Conservation (phyloP, 768 basidiomycete species). For the Rhodotorula kratochvilovae region DNA sequence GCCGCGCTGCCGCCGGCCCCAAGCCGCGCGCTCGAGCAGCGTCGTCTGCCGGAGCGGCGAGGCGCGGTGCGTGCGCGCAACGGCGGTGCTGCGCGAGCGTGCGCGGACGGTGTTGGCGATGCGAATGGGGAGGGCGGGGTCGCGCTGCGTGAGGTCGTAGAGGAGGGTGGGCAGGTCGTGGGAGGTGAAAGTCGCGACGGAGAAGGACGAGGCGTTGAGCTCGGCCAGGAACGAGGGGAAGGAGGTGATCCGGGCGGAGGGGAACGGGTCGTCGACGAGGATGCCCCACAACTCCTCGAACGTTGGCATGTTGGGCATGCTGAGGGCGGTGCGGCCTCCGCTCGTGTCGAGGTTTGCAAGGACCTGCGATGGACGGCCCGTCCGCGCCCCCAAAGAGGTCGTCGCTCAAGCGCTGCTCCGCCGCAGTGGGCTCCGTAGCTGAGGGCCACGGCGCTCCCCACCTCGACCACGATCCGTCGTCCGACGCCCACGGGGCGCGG, state of each 20-base stretch:
- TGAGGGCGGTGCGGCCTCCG: too few species aligned
- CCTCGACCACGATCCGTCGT: too few species aligned
- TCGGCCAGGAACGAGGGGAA: conserved; percentile 9
- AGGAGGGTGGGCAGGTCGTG: conserved; percentile 1
- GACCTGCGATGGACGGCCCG: not conserved
- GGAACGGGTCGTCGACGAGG: conserved; percentile 7
- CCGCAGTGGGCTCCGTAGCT: not conserved
- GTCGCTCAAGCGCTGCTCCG: not conserved
- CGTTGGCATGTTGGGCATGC: not conserved
- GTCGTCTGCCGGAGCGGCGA: too few species aligned
- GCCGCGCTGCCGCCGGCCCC: too few species aligned
- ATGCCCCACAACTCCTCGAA: conserved; percentile 16
- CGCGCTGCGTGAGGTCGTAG: conserved; percentile 6
- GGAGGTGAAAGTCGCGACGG: not conserved
- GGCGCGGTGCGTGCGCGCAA: too few species aligned
- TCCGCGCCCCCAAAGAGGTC: conserved; percentile 16
- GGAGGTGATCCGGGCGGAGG: not conserved
- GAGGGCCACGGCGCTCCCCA: too few species aligned
- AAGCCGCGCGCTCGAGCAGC: too few species aligned
- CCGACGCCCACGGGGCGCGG: too few species aligned
- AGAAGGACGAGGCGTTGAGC: conserved; percentile 1
- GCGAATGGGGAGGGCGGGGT: conserved; percentile 10
- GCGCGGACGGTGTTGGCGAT: not conserved
- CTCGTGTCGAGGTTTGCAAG: too few species aligned
- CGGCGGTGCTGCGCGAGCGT: too few species aligned